phyloP scores from a whole-genome alignment of 2,329 filamentous ascomycete genomes.

The Rutstroemia sp. region DNA sequence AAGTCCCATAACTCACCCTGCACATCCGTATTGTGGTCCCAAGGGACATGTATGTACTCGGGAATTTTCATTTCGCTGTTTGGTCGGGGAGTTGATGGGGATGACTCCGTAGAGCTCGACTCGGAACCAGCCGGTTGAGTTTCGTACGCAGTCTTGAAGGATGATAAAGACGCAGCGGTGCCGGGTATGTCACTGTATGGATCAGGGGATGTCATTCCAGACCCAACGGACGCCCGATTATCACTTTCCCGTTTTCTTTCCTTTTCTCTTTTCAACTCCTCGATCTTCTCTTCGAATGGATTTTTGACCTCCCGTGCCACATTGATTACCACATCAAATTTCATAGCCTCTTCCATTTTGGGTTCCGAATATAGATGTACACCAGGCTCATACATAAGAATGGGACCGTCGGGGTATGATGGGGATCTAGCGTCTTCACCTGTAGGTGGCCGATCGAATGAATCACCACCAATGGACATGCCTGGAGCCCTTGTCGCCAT shows the following conservation, averaged over 20 bases:
- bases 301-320: constrained; percentile 77
- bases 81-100: constrained; percentile 51
- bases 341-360: constrained; percentile 65
- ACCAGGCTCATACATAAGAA: constrained; percentile 71
- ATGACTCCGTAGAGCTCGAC: constrained; percentile 23
- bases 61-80: constrained; percentile 43
- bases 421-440: constrained; percentile 75
- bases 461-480: constrained; percentile 50
- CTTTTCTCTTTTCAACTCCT: constrained; percentile 27
- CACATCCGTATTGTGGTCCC: constrained; percentile 87
- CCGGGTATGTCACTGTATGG: constrained; percentile 30
- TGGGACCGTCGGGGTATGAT: constrained; percentile 74
- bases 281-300: constrained; percentile 56
- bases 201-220: constrained; percentile 12
- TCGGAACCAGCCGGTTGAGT: constrained; percentile 34
- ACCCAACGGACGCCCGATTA: constrained; percentile 25
- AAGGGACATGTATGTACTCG: constrained; percentile 81
- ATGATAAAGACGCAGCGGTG: constrained; percentile 49
- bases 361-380: constrained; percentile 77
- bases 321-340: constrained; percentile 79
- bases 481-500: constrained; percentile 45
- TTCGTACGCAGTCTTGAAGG: constrained; percentile 55
- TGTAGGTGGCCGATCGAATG: constrained; percentile 60
- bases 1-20: constrained; percentile 67
- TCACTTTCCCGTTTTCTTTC: constrained; percentile 24